These are phyloP conservation scores for Lactarius quietus DNA, from an alignment of 768 basidiomycete species.

Conservation along the genomic window DNA sequence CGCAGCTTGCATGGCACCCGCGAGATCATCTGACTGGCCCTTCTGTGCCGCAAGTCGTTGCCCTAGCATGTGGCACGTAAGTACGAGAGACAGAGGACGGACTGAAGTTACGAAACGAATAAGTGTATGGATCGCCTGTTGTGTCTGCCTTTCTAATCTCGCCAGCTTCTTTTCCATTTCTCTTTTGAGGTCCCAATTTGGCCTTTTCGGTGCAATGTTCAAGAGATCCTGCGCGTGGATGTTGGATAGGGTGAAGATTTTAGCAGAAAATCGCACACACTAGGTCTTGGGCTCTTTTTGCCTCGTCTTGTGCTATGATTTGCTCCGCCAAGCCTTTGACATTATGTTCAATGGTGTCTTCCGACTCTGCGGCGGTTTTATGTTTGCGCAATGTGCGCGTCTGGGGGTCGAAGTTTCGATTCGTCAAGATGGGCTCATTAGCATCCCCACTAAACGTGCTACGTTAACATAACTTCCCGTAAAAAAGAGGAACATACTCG, in stretches of 20 bases:
- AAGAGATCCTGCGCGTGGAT: conserved; percentile 69
- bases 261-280: conserved; percentile 43
- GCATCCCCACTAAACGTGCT: conserved; percentile 16
- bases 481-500: conserved; percentile 39
- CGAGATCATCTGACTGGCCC: conserved; percentile 71
- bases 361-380: conserved; percentile 51
- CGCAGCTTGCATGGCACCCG: conserved; percentile 81
- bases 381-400: conserved; percentile 75
- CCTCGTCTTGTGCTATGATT: conserved; percentile 86
- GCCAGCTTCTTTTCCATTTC: conserved; percentile 88
- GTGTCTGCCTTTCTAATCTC: conserved; percentile 87
- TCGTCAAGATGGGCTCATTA: conserved; percentile 51
- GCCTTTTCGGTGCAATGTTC: conserved; percentile 95
- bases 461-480: background rate
- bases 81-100: background rate
- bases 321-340: conserved; percentile 80
- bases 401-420: conserved; percentile 87
- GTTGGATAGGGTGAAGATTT: conserved; percentile 2
- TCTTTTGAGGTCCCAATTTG: conserved; percentile 94
- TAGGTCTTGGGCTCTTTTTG: conserved; percentile 80
- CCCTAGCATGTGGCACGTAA: conserved; percentile 41
- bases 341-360: conserved; percentile 86
- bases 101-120: conserved; percentile 61
- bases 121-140: conserved; percentile 87
- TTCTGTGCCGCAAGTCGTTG: conserved; percentile 78